phyloP scores from a whole-genome alignment of 2,329 filamentous ascomycete genomes.

The Camptophora hylomeconis region DNA sequence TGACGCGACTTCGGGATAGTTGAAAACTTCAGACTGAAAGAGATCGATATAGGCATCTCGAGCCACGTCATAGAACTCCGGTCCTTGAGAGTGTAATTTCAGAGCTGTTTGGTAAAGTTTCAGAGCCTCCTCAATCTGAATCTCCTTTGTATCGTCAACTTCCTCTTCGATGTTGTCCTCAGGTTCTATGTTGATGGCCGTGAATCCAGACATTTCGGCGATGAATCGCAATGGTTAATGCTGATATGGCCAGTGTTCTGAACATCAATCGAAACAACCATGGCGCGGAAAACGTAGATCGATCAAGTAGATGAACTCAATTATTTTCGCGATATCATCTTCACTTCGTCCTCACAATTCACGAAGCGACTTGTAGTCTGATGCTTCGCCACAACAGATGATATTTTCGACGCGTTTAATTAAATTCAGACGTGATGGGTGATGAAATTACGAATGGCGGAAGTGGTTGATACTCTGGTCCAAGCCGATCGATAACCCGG shows the following conservation, averaged over 20 bases:
- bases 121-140: slow-evolving; percentile 92
- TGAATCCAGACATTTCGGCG: slow-evolving; percentile 16
- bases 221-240: background rate
- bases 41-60: slow-evolving; percentile 69
- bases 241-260: too few relatives aligned
- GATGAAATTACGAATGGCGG: background rate
- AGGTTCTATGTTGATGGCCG: slow-evolving; percentile 62
- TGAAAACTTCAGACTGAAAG: slow-evolving; percentile 87
- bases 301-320: too few relatives aligned
- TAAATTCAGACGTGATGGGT: too few relatives aligned
- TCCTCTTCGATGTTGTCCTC: slow-evolving; percentile 85
- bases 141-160: slow-evolving; percentile 85
- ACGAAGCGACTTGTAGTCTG: too few relatives aligned
- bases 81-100: slow-evolving; percentile 81
- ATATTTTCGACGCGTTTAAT: too few relatives aligned
- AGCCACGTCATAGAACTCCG: slow-evolving; percentile 61
- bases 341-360: too few relatives aligned
- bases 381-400: too few relatives aligned
- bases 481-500: too few relatives aligned
- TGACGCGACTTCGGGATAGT: slow-evolving; percentile 72
- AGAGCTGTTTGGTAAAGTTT: slow-evolving; percentile 88
- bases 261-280: too few relatives aligned
- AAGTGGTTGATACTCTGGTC: slow-evolving; percentile 1
- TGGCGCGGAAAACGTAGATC: background rate
- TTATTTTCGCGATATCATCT: too few relatives aligned